Evolutionary conservation across 257 asterid species (phyloP), one percentile per base, ranked within the genome.

Genomic region (Scutellaria baicalensis): DNA sequence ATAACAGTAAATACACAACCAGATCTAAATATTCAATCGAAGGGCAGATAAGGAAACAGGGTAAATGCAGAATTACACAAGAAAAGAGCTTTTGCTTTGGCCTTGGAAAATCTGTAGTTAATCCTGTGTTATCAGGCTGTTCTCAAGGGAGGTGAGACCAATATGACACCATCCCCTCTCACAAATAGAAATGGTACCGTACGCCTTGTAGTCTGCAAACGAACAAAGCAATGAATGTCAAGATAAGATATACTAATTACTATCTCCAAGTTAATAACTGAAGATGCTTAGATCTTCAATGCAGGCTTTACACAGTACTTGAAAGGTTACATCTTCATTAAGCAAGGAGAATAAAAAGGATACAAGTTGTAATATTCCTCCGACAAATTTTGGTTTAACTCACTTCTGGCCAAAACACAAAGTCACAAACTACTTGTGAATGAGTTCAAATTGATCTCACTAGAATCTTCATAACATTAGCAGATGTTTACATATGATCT

Each of bases 101-200:
- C 70, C 74, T 56, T 27, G 23, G 44, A 27, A 52, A 73, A 70
- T 36, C 76, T 16, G 55, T 52, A 74, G 73, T 23, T 40, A 54
- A 54, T 40, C 70, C 58, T 47, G 77, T 12, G 58, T 31, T 31
- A 63, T 88, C 86, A 93, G 56, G 93, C 91, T 10, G 98, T 89
- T 77, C 99, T 80, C 48, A 91, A 66, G 16, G 98, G 98, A 54
- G 98, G 98, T 31, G 99, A 90, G 69, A 91, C 97, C 86, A 91
- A 78, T 66, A 93, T 93, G 62, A 93, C 98, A 14, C 97, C 97
- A 64, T 93, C 99, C 71, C 99, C 99, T 79, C 99, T 79, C 58
- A 93, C 98, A 69, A 93, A 93, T 39, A 93, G 86, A 78, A 87
- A 90, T 0, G 94, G 97, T 16, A 93, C 81, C 0, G 87, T 85